Evolutionary conservation across 768 basidiomycete species (phyloP).

Genomic region (Hypholoma fasciculare): DNA sequence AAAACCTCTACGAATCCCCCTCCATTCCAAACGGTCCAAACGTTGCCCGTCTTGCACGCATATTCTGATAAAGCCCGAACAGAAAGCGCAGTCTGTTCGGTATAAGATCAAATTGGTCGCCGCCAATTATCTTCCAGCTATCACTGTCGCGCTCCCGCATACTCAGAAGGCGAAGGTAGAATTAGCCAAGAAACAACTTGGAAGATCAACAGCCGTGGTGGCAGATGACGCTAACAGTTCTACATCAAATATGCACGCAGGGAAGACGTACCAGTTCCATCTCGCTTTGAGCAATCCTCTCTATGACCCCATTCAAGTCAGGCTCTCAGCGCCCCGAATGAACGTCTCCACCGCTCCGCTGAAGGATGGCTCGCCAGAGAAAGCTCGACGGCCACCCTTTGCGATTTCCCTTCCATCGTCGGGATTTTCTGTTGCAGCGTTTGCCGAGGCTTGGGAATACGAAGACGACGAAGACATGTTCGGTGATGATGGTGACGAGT

Average conservation of each 20-base stretch:
- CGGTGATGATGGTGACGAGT: conserved; percentile 53
- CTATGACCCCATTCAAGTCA: conserved; percentile 92
- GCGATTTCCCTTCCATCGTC: conserved; percentile 77
- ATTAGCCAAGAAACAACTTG: conserved; percentile 38
- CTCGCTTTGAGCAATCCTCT: conserved; percentile 92
- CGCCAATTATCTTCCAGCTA: conserved; percentile 88
- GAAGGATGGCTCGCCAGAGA: conserved; percentile 44
- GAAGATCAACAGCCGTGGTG: conserved; percentile 38
- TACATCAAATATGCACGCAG: conserved; percentile 59
- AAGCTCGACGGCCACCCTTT: conserved; percentile 70
- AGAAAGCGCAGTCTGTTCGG: conserved; percentile 90
- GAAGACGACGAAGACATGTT: conserved; percentile 96
- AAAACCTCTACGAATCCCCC: conserved; percentile 85
- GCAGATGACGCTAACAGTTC: conserved; percentile 40
- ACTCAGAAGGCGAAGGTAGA: conserved; percentile 44
- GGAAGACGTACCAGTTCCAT: conserved; percentile 85
- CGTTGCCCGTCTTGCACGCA: conserved; percentile 93
- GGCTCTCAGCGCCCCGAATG: conserved; percentile 77
- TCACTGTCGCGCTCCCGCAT: conserved; percentile 71
- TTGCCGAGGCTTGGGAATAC: conserved; percentile 97
- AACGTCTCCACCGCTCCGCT: conserved; percentile 43
- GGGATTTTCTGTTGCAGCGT: conserved; percentile 83
- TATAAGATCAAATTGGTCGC: conserved; percentile 99
- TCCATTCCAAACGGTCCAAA: conserved; percentile 93
- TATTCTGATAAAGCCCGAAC: conserved; percentile 97